phyloP scores from a whole-genome alignment of 495 filamentous ascomycete species.

The Hypoxylon subgilvum region DNA sequence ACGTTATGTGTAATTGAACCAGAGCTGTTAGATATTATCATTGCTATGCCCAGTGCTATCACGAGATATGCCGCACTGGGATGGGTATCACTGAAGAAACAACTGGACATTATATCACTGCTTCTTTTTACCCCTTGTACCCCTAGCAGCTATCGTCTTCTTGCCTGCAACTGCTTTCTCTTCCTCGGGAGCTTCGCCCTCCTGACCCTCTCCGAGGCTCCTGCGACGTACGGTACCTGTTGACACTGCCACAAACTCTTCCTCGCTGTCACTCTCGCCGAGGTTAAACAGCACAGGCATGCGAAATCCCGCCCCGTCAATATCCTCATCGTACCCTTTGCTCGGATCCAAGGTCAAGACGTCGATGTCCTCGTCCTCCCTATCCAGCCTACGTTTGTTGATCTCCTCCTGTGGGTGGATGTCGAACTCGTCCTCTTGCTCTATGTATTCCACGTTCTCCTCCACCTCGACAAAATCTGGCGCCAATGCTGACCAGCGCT shows the following conservation, averaged over 20 bases:
- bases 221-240: conserved; percentile 83
- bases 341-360: conserved; percentile 75
- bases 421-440: conserved; percentile 96
- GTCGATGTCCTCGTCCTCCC: conserved; percentile 86
- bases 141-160: conserved; percentile 31
- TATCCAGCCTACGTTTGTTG: conserved; percentile 83
- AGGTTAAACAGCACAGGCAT: conserved; percentile 90
- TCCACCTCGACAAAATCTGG: conserved; percentile 98
- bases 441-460: conserved; percentile 95
- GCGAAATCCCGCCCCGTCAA: conserved; percentile 64
- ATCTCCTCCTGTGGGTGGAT: conserved; percentile 95
- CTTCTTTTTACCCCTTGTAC: conserved; percentile 40
- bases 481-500: conserved; percentile 95
- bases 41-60: too few relatives aligned
- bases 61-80: too few relatives aligned
- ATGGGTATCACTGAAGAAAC: background rate
- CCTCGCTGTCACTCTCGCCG: conserved; percentile 75
- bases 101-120: conserved; percentile 13
- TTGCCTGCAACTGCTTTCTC: conserved; percentile 45
- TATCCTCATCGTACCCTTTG: conserved; percentile 63
- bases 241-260: conserved; percentile 85
- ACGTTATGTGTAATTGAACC: too few relatives aligned
- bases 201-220: conserved; percentile 57
- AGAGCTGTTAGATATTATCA: too few relatives aligned
- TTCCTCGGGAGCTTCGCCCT: conserved; percentile 49